Evolutionary conservation across 73 alveolate species (phyloP).

Genomic region (Symbiodinium natans): DNA sequence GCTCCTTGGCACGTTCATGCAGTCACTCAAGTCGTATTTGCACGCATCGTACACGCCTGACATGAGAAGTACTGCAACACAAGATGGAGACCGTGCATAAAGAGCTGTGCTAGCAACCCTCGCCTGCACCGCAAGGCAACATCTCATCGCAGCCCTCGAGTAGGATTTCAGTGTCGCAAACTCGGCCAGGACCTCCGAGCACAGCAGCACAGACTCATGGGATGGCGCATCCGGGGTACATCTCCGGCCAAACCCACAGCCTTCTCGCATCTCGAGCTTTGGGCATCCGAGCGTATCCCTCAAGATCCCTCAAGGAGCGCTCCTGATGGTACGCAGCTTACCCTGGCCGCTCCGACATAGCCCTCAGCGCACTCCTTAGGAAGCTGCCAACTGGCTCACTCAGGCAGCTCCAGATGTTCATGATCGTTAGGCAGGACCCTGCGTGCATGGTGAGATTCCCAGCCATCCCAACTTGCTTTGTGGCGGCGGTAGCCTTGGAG

Average conservation of each 20-base stretch:
- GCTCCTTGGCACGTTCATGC: slow-evolving; percentile 62
- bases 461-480: slow-evolving; percentile 37
- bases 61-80: not conserved
- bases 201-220: no score
- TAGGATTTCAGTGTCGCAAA: slow-evolving; percentile 69
- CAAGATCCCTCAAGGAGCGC: no score
- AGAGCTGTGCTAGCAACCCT: not conserved
- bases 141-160: slow-evolving; percentile 64
- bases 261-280: no score
- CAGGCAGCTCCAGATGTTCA: no score
- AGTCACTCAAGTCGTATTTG: slow-evolving; percentile 87
- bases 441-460: no score
- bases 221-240: no score
- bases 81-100: no score
- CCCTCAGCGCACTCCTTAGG: slow-evolving; percentile 59
- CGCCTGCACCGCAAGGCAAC: slow-evolving; percentile 84
- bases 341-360: slow-evolving; percentile 54
- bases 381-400: no score
- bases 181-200: slow-evolving; percentile 51
- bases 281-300: no score
- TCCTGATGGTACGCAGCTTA: slow-evolving; percentile 63
- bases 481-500: slow-evolving; percentile 44
- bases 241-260: no score
- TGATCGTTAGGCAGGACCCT: no score
- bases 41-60: slow-evolving; percentile 70